Evolutionary conservation across 2,329 filamentous ascomycete genomes (phyloP), one percentile per base, ranked within the genome.

Genomic region (Fusarium bulbicola): DNA sequence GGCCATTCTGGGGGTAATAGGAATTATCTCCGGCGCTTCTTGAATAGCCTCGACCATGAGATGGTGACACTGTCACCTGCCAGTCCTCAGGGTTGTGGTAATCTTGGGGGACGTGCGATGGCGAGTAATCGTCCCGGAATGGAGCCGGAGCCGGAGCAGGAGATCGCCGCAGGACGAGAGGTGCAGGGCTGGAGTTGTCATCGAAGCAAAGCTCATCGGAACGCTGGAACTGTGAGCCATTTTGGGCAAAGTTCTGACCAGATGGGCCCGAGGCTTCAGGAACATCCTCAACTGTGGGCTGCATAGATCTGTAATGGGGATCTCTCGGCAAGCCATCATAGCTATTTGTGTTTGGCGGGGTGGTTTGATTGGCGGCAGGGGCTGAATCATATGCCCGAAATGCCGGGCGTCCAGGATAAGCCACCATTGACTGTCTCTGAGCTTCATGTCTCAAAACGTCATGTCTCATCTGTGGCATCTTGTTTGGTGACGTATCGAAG

Each of bases 261-360:
- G 73, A 62, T 13, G 64, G 67, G 8, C 73, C 74, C 3, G 84
- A 83, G 3, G 87, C 86, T 54, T 91, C 89, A 8, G 90, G 89
- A 11, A 86, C 89, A 70, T 92, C 90, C 77, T 92, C 91, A 11
- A 90, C 89, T 12, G 87, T 91, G 6, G 87, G 89, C 74, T 91
- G 90, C 87, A 90, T 86, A 2, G 86, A 85, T 65, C 85, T 84
- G 75, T 84, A 82, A 45, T 85, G 85, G 42, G 80, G 76, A 59
- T 86, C 87, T 45, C 85, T 84, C 5, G 84, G 82, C 3, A 83
- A 75, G 3, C 81, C 77, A 59, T 81, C 77, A 46, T 86, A 84
- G 6, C 69, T 65, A 46, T 66, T 80, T 67, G 42, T 77, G 65
- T 61, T 82, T 74, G 71, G 80, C 75, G 58, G 65, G 42, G 54